A percentile compares a stretch with the other conserved stretches of the same genome.
Evolutionary conservation across 768 basidiomycete species (phyloP).

Genomic region (Phylloporus arenicola): DNA sequence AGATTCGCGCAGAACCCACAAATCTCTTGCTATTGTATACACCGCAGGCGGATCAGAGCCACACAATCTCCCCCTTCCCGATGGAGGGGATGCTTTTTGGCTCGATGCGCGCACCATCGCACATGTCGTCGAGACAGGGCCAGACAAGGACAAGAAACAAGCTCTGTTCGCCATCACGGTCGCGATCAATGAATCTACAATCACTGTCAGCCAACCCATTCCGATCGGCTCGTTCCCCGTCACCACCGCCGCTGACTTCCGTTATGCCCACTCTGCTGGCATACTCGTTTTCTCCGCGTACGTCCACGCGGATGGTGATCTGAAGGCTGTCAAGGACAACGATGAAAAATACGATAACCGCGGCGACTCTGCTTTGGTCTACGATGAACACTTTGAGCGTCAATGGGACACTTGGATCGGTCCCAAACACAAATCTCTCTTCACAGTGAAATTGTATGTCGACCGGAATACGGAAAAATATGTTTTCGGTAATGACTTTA

Average conservation of each 20-base stretch:
- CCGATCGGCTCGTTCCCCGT: constrained; percentile 65
- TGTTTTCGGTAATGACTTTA: constrained; percentile 47
- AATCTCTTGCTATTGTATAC: constrained; percentile 58
- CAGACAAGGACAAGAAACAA: constrained; percentile 44
- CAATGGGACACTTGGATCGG: constrained; percentile 80
- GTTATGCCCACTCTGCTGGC: constrained; percentile 49
- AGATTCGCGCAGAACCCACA: constrained; percentile 52
- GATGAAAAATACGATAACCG: constrained; percentile 70
- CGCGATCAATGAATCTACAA: constrained; percentile 33
- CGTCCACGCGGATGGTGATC: constrained; percentile 71
- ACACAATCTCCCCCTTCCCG: constrained; percentile 53
- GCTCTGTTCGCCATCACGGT: constrained; percentile 60
- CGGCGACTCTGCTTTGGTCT: constrained; percentile 68
- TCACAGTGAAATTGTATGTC: constrained; percentile 53
- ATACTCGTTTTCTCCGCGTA: constrained; percentile 80
- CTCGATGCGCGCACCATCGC: constrained; percentile 64
- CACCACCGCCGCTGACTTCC: constrained; percentile 65
- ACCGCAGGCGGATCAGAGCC: constrained; percentile 47
- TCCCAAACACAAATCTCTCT: constrained; percentile 66
- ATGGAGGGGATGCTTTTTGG: constrained; percentile 79
- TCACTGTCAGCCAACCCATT: constrained; percentile 34
- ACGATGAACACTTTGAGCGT: constrained; percentile 62
- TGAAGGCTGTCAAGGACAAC: constrained; percentile 61
- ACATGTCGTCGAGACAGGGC: constrained; percentile 51
- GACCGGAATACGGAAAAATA: constrained; percentile 42